phyloP scores from a whole-genome alignment of 2,329 filamentous ascomycete genomes.

The Venturiaceae sp. region DNA sequence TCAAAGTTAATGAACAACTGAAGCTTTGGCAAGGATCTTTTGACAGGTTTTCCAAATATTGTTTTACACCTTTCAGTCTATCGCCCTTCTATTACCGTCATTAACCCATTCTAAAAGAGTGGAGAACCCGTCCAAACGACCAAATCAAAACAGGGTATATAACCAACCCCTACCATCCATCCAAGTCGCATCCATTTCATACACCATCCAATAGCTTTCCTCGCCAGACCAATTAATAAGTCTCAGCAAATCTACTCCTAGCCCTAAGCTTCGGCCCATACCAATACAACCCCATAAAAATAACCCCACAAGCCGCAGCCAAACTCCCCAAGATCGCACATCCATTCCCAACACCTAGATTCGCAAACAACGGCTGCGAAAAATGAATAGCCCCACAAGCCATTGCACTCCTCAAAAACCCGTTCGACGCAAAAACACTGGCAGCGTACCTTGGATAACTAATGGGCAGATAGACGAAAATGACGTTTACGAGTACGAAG shows the following conservation, averaged over 20 bases:
- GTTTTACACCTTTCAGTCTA: too few relatives aligned
- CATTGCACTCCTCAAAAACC: conserved; percentile 6
- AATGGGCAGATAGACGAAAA: conserved; percentile 3
- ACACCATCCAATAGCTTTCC: too few relatives aligned
- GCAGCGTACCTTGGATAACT: conserved; percentile 4
- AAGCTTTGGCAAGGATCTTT: too few relatives aligned
- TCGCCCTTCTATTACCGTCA: too few relatives aligned
- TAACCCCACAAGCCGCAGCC: conserved; percentile 1
- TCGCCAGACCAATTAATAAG: conserved; percentile 7
- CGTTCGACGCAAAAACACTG: conserved; percentile 1
- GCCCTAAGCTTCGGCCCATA: conserved; percentile 1
- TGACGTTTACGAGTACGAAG: conserved; percentile 6
- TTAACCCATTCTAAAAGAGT: too few relatives aligned
- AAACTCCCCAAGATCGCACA: conserved; percentile 3
- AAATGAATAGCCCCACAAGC: conserved; percentile 8
- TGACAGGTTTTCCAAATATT: too few relatives aligned
- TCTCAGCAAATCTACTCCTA: conserved; percentile 5
- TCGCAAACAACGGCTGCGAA: conserved; percentile 7
- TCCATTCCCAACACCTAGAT: conserved; percentile 6
- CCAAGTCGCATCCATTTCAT: too few relatives aligned
- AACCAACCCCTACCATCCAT: too few relatives aligned
- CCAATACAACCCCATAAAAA: conserved; percentile 3
- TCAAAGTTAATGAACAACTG: too few relatives aligned
- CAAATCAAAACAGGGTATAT: too few relatives aligned
- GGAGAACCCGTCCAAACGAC: too few relatives aligned